These are phyloP conservation scores for Betula pendula DNA, from an alignment of 306 rosid species.

Conservation along the genomic window DNA sequence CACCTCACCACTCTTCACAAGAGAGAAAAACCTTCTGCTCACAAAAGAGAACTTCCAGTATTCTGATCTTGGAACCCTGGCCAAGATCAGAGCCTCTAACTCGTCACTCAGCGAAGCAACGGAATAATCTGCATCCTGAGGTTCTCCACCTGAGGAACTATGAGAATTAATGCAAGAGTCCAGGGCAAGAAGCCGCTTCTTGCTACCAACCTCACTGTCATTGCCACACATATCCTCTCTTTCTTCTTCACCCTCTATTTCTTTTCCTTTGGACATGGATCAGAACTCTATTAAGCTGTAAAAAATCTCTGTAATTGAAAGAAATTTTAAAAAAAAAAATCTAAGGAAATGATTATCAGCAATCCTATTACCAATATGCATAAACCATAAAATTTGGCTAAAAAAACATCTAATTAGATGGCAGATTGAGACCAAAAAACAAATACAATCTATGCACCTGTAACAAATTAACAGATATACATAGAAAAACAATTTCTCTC, in stretches of 20 bases:
- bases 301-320: constrained; percentile 21
- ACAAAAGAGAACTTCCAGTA: constrained; percentile 55
- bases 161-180: constrained; percentile 19
- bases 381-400: constrained; percentile 14
- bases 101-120: constrained; percentile 63
- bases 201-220: constrained; percentile 17
- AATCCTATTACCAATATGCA: constrained; percentile 1
- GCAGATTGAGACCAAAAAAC: constrained; percentile 18
- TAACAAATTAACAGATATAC: not conserved
- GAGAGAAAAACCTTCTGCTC: constrained; percentile 52
- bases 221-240: constrained; percentile 1
- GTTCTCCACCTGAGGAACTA: constrained; percentile 46
- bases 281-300: constrained; percentile 17
- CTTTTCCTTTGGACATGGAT: constrained; percentile 26
- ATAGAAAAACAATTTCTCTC: not conserved
- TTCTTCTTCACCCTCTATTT: constrained; percentile 23
- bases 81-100: constrained; percentile 65
- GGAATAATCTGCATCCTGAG: constrained; percentile 88
- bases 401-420: not conserved
- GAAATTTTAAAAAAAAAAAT: not conserved
- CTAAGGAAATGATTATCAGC: constrained; percentile 20
- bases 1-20: constrained; percentile 60
- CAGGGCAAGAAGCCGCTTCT: constrained; percentile 27
- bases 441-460: not conserved
- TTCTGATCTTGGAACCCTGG: constrained; percentile 68